Evolutionary conservation across 139 green algal species (phyloP).

Genomic region (Tetraselmis chui): DNA sequence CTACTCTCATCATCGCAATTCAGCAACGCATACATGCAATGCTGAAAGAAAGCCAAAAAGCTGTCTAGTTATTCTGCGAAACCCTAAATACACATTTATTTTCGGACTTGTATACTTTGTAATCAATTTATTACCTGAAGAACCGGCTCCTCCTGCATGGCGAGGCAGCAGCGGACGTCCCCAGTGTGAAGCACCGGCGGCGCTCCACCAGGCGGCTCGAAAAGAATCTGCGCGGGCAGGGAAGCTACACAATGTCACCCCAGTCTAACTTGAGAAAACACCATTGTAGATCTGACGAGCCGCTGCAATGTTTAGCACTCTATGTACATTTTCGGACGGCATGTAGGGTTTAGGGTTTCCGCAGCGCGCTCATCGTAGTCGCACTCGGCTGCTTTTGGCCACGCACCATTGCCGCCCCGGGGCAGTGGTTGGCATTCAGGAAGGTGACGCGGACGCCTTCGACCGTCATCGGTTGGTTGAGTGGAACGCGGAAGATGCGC

Average conservation of each 20-base stretch:
- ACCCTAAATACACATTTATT: too few relatives aligned
- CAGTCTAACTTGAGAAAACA: not conserved
- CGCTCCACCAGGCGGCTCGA: constrained; percentile 31
- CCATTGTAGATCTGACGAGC: not conserved
- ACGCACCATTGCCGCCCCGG: constrained; percentile 58
- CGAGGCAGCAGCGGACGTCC: constrained; percentile 55
- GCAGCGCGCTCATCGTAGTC: not conserved
- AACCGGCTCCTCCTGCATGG: constrained; percentile 45
- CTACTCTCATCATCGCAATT: too few relatives aligned
- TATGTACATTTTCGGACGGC: too few relatives aligned
- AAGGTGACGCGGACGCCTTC: constrained; percentile 63
- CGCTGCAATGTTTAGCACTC: too few relatives aligned
- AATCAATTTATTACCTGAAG: constrained; percentile 29
- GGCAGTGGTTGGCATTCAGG: constrained; percentile 92
- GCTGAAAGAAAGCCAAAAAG: too few relatives aligned
- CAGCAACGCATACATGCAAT: not conserved
- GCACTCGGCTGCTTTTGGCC: not conserved
- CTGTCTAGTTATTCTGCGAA: too few relatives aligned
- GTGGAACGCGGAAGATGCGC: constrained; percentile 8
- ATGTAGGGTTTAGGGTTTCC: constrained; percentile 1
- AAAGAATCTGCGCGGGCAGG: too few relatives aligned
- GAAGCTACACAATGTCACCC: too few relatives aligned
- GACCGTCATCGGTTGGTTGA: constrained; percentile 19
- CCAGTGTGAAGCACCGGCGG: constrained; percentile 83
- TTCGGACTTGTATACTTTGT: too few relatives aligned